phyloP scores from a whole-genome alignment of 306 rosid genomes.

The Parietaria judaica region DNA sequence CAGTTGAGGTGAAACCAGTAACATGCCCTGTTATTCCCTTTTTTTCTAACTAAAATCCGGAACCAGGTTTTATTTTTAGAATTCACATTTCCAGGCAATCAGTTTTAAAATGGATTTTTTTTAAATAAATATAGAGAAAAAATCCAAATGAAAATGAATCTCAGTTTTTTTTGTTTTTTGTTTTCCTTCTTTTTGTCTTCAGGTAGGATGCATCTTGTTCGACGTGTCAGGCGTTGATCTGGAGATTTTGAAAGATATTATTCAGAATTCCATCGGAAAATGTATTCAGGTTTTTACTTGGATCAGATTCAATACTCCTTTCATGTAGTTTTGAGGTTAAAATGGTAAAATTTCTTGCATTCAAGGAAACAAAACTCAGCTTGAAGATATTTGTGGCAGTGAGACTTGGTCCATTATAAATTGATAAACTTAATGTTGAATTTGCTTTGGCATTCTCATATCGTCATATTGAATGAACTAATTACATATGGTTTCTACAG shows the following conservation, averaged over 20 bases:
- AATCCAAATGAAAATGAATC: no score
- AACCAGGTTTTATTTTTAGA: no score
- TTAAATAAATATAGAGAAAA: no score
- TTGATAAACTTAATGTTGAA: background rate
- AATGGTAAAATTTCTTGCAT: slow-evolving; percentile 1
- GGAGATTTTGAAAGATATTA: slow-evolving; percentile 36
- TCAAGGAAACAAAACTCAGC: background rate
- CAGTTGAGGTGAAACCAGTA: background rate
- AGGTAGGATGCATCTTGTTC: slow-evolving; percentile 69
- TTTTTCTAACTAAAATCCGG: no score
- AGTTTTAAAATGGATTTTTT: no score
- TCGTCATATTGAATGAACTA: no score
- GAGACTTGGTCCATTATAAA: slow-evolving; percentile 2
- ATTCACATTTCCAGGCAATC: no score
- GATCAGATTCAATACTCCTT: slow-evolving; percentile 4
- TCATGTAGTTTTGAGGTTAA: slow-evolving; percentile 6
- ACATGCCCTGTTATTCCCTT: no score
- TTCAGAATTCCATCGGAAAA: slow-evolving; percentile 31
- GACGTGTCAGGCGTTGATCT: slow-evolving; percentile 41
- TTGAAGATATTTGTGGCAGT: slow-evolving; percentile 4
- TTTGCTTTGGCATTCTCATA: background rate
- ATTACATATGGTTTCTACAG: slow-evolving; percentile 29
- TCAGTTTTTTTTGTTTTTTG: no score
- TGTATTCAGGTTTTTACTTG: slow-evolving; percentile 57
- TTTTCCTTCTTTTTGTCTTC: no score